Evolutionary conservation across 2,329 filamentous ascomycete genomes (phyloP).

Genomic region (Dothistroma pini): DNA sequence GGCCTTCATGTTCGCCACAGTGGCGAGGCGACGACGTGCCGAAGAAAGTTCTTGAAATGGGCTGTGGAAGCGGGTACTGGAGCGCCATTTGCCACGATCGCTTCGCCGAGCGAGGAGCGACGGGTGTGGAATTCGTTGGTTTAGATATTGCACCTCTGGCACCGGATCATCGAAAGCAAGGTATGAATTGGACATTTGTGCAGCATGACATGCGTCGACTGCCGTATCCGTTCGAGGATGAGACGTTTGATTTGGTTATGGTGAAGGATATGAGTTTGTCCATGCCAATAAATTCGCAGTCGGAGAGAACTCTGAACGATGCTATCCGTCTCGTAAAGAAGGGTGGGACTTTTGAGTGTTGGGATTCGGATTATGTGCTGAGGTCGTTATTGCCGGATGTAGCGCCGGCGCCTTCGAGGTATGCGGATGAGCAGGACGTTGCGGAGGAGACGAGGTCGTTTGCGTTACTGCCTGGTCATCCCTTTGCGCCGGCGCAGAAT

Average conservation of each 20-base stretch:
- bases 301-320: slow-evolving; percentile 63
- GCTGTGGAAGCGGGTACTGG: slow-evolving; percentile 87
- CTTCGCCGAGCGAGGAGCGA: slow-evolving; percentile 65
- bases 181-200: slow-evolving; percentile 84
- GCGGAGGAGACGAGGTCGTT: slow-evolving; percentile 74
- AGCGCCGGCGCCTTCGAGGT: slow-evolving; percentile 54
- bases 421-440: slow-evolving; percentile 60
- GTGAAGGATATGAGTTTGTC: slow-evolving; percentile 76
- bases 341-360: slow-evolving; percentile 78
- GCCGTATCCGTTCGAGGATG: slow-evolving; percentile 74
- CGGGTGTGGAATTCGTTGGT: slow-evolving; percentile 72
- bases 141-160: slow-evolving; percentile 75
- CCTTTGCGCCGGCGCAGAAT: slow-evolving; percentile 76
- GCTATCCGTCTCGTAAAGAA: slow-evolving; percentile 71
- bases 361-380: slow-evolving; percentile 83
- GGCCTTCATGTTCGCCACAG: slow-evolving; percentile 69
- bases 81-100: slow-evolving; percentile 81
- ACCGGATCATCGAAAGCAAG: slow-evolving; percentile 61
- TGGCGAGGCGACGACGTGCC: slow-evolving; percentile 65
- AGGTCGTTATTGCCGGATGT: slow-evolving; percentile 79
- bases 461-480: slow-evolving; percentile 75
- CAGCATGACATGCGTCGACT: slow-evolving; percentile 76
- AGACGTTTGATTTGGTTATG: slow-evolving; percentile 83
- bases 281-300: slow-evolving; percentile 54
- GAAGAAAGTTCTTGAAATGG: slow-evolving; percentile 75